Conservation (phyloP, 73 alveolate genomes). For the Paramecium pentaurelia region DNA sequence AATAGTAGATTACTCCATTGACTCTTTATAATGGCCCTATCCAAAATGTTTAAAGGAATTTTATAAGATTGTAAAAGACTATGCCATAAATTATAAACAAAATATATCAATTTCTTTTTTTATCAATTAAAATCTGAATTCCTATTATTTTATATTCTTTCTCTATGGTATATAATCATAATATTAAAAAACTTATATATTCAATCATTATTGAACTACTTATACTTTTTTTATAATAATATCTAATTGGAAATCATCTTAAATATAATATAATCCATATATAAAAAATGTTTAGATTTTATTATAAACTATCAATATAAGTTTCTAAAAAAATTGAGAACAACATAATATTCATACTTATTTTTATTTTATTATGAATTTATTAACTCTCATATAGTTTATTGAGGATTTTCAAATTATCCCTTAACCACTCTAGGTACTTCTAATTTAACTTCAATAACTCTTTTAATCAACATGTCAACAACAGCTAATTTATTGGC, state of each 20-base stretch:
- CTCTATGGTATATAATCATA: not conserved
- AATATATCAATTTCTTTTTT: not conserved
- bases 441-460: constrained; percentile 54
- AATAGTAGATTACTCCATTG: constrained; percentile 13
- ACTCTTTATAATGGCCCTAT: constrained; percentile 6
- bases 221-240: too few relatives aligned
- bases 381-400: not conserved
- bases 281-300: not conserved
- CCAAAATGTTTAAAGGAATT: not conserved
- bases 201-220: constrained; percentile 61
- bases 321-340: constrained; percentile 57
- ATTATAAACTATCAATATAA: constrained; percentile 60
- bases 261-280: too few relatives aligned
- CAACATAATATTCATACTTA: not conserved
- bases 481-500: constrained; percentile 50
- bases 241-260: too few relatives aligned
- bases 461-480: constrained; percentile 59
- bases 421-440: constrained; percentile 63
- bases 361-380: not conserved
- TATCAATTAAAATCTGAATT: not conserved
- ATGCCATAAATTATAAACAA: constrained; percentile 24
- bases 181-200: not conserved
- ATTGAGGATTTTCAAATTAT: not conserved
- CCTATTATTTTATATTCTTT: not conserved
- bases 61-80: not conserved